Percentiles rank a stretch among this genome's conserved stretches.
phyloP scores from a whole-genome alignment of 345 rosid genomes.

The Citrus sp. region DNA sequence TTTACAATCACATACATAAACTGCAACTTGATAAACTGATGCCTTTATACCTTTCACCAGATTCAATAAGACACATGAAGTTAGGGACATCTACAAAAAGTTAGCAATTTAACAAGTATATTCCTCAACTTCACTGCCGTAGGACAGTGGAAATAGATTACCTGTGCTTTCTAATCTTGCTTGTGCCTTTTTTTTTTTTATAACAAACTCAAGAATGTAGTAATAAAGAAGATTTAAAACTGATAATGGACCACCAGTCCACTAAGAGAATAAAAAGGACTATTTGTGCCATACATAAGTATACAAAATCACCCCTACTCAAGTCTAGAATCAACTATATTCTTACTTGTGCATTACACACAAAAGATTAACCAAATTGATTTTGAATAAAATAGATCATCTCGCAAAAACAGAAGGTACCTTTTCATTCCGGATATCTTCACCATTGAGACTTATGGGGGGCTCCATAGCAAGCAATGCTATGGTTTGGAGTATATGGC shows the following conservation, averaged over 20 bases:
- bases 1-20: not conserved
- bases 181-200: no score
- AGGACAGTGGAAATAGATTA: no score
- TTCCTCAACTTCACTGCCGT: not conserved
- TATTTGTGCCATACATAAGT: no score
- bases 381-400: no score
- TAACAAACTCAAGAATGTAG: no score
- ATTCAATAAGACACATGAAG: not conserved
- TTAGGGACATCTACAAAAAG: not conserved
- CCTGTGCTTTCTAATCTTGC: no score
- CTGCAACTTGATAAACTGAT: not conserved
- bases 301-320: no score
- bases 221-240: not conserved
- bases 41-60: not conserved
- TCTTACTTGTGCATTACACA: not conserved
- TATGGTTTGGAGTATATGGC: conserved; percentile 73
- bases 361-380: not conserved
- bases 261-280: no score
- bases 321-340: not conserved
- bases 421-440: no score
- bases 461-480: conserved; percentile 89
- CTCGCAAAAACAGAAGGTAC: no score
- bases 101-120: not conserved
- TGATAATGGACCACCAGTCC: no score
- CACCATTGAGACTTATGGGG: conserved; percentile 70